phyloP scores from a whole-genome alignment of 345 rosid genomes.

The Camelina hispida region DNA sequence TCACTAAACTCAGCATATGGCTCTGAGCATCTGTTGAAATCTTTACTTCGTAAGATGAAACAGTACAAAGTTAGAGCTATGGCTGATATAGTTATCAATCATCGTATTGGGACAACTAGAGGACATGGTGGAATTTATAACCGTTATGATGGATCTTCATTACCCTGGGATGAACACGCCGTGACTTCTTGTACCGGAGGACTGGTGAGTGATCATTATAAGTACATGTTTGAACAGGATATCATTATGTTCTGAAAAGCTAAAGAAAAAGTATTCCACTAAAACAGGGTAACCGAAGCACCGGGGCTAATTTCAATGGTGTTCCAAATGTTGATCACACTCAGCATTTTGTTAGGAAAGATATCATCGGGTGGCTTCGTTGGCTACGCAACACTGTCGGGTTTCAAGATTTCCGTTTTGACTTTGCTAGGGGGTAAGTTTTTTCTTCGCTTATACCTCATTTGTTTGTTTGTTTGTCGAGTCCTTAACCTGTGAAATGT shows the following conservation, averaged over 20 bases:
- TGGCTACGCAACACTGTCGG: slow-evolving; percentile 70
- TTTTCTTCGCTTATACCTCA: neutral
- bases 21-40: slow-evolving; percentile 67
- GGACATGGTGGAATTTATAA: slow-evolving; percentile 89
- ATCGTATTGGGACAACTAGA: slow-evolving; percentile 81
- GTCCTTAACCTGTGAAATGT: neutral
- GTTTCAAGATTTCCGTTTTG: slow-evolving; percentile 93
- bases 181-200: slow-evolving; percentile 95
- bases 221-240: slow-evolving; percentile 5
- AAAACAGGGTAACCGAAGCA: slow-evolving; percentile 76
- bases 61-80: slow-evolving; percentile 80
- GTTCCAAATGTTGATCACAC: slow-evolving; percentile 93
- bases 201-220: slow-evolving; percentile 51
- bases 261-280: neutral
- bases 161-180: slow-evolving; percentile 84
- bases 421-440: slow-evolving; percentile 83
- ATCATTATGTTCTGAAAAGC: neutral
- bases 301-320: slow-evolving; percentile 91
- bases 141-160: slow-evolving; percentile 85
- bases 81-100: slow-evolving; percentile 96
- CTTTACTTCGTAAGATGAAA: slow-evolving; percentile 75
- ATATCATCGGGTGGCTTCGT: slow-evolving; percentile 74
- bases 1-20: slow-evolving; percentile 84
- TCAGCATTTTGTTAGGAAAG: slow-evolving; percentile 87
- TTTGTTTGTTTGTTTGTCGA: neutral